Percentiles rank a stretch among this genome's conserved stretches.
These are phyloP conservation scores for Cystobasidium onofrii DNA, from an alignment of 768 basidiomycete species.

Conservation along the genomic window DNA sequence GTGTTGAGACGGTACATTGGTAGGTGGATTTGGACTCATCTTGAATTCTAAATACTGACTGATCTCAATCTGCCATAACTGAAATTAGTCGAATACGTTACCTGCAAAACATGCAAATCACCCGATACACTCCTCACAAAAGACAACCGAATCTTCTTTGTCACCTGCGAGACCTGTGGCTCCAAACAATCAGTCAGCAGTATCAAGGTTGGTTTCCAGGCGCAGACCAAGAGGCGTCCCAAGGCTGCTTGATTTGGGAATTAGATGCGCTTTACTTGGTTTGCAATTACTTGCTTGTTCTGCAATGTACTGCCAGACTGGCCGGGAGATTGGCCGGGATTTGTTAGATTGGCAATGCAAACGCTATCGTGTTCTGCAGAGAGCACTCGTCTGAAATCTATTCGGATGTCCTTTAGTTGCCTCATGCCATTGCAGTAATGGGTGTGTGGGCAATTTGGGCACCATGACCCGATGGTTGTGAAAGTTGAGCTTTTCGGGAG, in stretches of 20 bases:
- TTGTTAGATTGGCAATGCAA: too few species aligned
- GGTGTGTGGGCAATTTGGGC: too few species aligned
- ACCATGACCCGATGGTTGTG: not conserved
- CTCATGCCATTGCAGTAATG: too few species aligned
- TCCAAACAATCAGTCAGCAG: conserved; percentile 83
- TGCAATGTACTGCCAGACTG: not conserved
- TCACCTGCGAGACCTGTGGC: conserved; percentile 66
- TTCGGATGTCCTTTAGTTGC: too few species aligned
- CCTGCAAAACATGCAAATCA: conserved; percentile 99
- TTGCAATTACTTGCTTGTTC: not conserved
- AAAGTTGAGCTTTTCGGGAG: not conserved
- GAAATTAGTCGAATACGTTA: conserved; percentile 81
- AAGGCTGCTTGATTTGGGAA: conserved; percentile 14
- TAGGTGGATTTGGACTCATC: conserved; percentile 33
- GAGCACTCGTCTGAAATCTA: too few species aligned
- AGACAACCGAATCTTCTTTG: conserved; percentile 97
- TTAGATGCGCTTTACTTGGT: not conserved
- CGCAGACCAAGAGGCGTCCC: conserved; percentile 23
- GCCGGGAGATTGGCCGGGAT: too few species aligned
- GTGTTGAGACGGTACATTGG: conserved; percentile 91
- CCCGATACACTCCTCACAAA: conserved; percentile 92
- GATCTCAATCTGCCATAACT: not conserved
- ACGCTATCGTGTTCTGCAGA: too few species aligned
- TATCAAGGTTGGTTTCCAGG: conserved; percentile 96
- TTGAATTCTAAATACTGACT: not conserved